Evolutionary conservation across 1,139 yeast species (phyloP), one percentile per base, ranked within the genome.

Genomic region (Lodderomyces margitis): DNA sequence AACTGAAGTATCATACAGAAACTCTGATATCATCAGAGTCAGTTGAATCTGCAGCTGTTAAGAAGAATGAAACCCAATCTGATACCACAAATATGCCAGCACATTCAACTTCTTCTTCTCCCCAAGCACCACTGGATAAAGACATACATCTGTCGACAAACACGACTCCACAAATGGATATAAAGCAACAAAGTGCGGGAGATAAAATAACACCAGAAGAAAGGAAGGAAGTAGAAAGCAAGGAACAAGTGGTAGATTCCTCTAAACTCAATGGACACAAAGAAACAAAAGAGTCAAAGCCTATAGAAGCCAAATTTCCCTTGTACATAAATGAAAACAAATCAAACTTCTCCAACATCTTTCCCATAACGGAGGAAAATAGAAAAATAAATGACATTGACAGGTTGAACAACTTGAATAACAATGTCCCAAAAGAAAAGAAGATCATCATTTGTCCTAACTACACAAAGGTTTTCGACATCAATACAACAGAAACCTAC

Each of bases 251-350:
- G 19, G 32, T 28, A 7, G 21, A 6, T n/a, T 23, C 25, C 14
- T 31, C 30, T 21, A 24, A 15, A 15, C 33, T 36, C 5, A 33
- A 42, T 30, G 41, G 36, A 8, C 43, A 30, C 16, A 34, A 33
- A 21, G 32, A 14, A 12, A 27, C 37, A 5, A 12, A 16, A 23
- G 10, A 21, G 15, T 2, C 20, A 3, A 30, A 35, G 15, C 9
- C 37, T 16, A 21, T 23, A 11, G 37, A 15, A 12, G 11, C 19
- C 9, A 10, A 32, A 14, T 33, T 37, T 24, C 64, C 64, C 6
- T 42, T 56, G 27, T 61, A 41, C 43, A 49, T 61, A 42, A 61
- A 61, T 40, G 46, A 53, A 7, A 38, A 45, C 16, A 34, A 41
- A 6, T 31, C 31, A 5, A 57, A 52, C 14, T 58, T 54, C 42